Conservation (phyloP, 345 rosid species). For the Psidium guajava region DNA sequence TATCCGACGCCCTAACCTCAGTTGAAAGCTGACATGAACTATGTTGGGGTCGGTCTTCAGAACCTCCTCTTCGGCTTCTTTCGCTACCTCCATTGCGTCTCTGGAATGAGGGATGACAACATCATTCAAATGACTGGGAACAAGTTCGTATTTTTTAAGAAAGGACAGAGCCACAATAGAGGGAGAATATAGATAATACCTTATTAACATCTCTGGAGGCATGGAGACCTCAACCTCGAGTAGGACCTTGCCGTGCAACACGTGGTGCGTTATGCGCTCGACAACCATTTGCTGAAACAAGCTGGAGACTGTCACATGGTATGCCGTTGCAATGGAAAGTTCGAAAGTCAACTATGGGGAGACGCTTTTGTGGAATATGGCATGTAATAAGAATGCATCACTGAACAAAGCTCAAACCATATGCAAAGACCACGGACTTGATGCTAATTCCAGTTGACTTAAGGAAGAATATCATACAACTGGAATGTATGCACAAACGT, state of each 20-base stretch:
- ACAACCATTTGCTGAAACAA: constrained; percentile 48
- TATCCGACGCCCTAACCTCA: constrained; percentile 25
- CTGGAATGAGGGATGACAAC: constrained; percentile 8
- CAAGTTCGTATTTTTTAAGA: not conserved
- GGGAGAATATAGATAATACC: constrained; percentile 13
- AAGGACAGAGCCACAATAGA: not conserved
- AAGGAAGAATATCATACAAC: not conserved
- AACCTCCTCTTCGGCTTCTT: constrained; percentile 46
- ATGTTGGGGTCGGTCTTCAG: constrained; percentile 30
- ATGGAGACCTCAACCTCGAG: constrained; percentile 42
- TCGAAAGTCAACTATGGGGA: not conserved
- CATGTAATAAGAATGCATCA: not conserved
- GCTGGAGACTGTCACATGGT: not conserved
- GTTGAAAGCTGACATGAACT: constrained; percentile 41
- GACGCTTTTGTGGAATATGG: not conserved
- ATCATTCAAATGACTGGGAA: not conserved
- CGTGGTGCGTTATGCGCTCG: constrained; percentile 53
- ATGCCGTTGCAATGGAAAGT: not conserved
- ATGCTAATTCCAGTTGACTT: not conserved
- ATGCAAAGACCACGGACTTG: not conserved
- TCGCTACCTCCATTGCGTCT: constrained; percentile 52
- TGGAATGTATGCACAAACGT: not conserved
- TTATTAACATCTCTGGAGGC: constrained; percentile 17
- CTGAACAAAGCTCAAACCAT: not conserved
- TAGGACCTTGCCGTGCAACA: constrained; percentile 49